Evolutionary conservation across 1,284 basidiomycete genomes (phyloP).

Genomic region (Moesziomyces sp.): DNA sequence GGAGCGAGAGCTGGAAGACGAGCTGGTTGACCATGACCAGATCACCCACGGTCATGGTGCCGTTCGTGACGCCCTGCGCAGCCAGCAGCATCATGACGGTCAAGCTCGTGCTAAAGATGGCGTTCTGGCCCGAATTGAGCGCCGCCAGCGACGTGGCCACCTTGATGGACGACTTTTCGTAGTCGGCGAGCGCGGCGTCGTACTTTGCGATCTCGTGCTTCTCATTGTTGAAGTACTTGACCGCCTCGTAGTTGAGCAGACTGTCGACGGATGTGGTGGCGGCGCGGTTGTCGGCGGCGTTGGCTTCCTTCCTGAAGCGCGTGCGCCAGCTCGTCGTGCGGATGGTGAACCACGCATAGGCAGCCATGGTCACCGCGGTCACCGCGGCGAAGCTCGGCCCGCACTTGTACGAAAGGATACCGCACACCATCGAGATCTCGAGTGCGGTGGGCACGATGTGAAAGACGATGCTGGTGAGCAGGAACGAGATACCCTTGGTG

Average conservation of each 20-base stretch:
- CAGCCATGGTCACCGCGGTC: constrained; percentile 83
- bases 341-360: constrained; percentile 97
- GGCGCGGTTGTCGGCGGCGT: constrained; percentile 94
- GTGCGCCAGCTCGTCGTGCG: constrained; percentile 97
- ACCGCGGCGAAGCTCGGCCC: constrained; percentile 96
- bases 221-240: constrained; percentile 99
- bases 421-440: constrained; percentile 96
- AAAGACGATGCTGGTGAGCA: constrained; percentile 91
- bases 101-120: constrained; percentile 92
- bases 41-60: constrained; percentile 97
- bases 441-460: constrained; percentile 94
- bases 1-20: constrained; percentile 96
- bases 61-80: constrained; percentile 90
- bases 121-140: constrained; percentile 94
- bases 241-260: constrained; percentile 96
- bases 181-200: constrained; percentile 85
- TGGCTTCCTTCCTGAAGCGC: constrained; percentile 91
- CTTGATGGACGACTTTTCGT: constrained; percentile 91
- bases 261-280: constrained; percentile 94
- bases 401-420: constrained; percentile 95
- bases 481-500: constrained; percentile 96
- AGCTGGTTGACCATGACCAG: constrained; percentile 98
- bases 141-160: constrained; percentile 93
- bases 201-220: constrained; percentile 89
- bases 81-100: constrained; percentile 97